Evolutionary conservation across 805 yeast genomes (phyloP), one percentile per base, ranked within the genome.

Genomic region (Metschnikowia cubensis): DNA sequence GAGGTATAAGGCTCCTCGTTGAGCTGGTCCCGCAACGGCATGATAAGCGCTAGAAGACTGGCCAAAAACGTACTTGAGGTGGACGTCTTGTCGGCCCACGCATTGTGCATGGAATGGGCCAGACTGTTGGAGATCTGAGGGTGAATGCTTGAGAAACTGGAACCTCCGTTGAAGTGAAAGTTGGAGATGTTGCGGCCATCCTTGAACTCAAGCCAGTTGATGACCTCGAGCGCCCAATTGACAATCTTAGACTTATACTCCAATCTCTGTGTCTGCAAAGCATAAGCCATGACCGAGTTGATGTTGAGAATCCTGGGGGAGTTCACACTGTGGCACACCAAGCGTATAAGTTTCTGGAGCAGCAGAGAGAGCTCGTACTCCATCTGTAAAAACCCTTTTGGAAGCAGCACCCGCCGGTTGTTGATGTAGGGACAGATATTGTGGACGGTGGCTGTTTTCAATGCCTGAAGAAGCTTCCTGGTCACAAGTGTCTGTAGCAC

Each of bases 151-250:
- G 49, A 34, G 33, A 43, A 50, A 45, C 51, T 49, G 25, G 49
- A 48, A 13, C 22, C 41, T 2, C 52, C 51, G 14, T 41, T 46
- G 17, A 52, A 42, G 25, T 51, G 49, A 6, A 33, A 21, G 18
- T 51, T 40, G 10, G 47, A 40, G 21, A 43, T 50, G 43, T 44
- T 62, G 31, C 54, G 61, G 4, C 75, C 81, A 52, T 80, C 84
- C 57, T 80, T 80, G 56, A 75, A 71, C 56, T 79, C 82, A 17
- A 80, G 61, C 85, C 85, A 80, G 34, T 78, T 70, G 17, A 79
- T 65, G 2, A 79, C 70, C 47, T 77, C 80, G 31, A 75, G 66
- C 0, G 79, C 76, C 85, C 85, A 80, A 50, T 74, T 74, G 17
- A 76, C 58, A 37, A 80, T 56, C 41, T 71, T 66, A 25, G 73